Percentiles rank a stretch among this genome's conserved stretches.
Evolutionary conservation across 2,329 filamentous ascomycete species (phyloP).

Genomic region (Paecilomyces sp.): DNA sequence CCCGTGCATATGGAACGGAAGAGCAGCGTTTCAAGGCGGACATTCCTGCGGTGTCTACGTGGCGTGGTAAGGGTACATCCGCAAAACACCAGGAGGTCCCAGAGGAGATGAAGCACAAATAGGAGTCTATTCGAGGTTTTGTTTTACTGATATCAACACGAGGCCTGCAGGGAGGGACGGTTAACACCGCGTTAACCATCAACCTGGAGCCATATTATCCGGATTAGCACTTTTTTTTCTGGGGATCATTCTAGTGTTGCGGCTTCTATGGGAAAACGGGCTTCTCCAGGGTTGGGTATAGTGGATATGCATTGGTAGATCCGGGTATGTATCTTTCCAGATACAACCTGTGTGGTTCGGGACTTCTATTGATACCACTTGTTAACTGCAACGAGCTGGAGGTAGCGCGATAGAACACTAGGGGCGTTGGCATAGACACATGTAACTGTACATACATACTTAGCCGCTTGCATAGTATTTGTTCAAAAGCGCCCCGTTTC

Average conservation of each 20-base stretch:
- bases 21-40: slow-evolving; percentile 82
- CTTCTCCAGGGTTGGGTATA: not conserved
- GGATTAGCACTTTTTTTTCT: not conserved
- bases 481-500: too few species aligned
- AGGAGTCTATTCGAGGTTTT: not conserved
- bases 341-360: not conserved
- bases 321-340: not conserved
- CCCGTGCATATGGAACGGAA: slow-evolving; percentile 86
- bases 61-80: slow-evolving; percentile 86
- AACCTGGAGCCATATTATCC: not conserved
- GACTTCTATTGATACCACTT: not conserved
- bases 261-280: not conserved
- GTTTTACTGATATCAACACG: not conserved
- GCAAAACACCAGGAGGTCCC: slow-evolving; percentile 67
- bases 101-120: slow-evolving; percentile 11
- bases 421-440: not conserved
- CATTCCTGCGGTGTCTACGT: slow-evolving; percentile 93
- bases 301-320: not conserved
- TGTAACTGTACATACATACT: not conserved
- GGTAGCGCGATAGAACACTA: not conserved
- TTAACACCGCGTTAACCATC: not conserved
- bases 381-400: not conserved
- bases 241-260: not conserved
- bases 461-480: not conserved
- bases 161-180: not conserved